Percentiles rank a stretch among this genome's conserved stretches.
phyloP scores from a whole-genome alignment of 805 yeast species.

The Cyberlindnera maclurae region DNA sequence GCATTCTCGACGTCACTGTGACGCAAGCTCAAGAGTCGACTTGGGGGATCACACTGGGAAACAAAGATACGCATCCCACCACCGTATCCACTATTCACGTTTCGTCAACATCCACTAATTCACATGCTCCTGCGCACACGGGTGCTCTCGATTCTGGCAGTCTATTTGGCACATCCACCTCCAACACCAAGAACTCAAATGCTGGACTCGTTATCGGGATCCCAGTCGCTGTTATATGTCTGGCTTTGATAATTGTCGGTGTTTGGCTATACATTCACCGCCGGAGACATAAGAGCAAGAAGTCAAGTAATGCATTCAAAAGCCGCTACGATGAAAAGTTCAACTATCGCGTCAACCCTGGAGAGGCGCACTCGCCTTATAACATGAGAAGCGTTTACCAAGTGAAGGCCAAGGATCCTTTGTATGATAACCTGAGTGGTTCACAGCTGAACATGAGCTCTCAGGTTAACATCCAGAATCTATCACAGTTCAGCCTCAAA shows the following conservation, averaged over 20 bases:
- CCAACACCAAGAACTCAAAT: conserved; percentile 3
- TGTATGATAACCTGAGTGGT: neutral
- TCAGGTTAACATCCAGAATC: neutral
- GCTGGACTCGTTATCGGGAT: conserved; percentile 22
- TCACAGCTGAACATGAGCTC: neutral
- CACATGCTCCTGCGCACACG: neutral
- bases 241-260: conserved; percentile 6
- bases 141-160: no score
- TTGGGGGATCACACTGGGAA: conserved; percentile 8
- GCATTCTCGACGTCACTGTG: conserved; percentile 9
- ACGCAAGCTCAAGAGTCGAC: neutral
- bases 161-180: no score
- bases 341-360: conserved; percentile 16
- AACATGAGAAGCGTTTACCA: conserved; percentile 12
- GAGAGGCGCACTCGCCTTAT: conserved; percentile 6
- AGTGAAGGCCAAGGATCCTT: conserved; percentile 6
- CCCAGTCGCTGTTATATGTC: conserved; percentile 20
- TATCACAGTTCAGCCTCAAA: conserved; percentile 17
- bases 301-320: conserved; percentile 7
- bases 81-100: conserved; percentile 9
- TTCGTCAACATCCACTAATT: conserved; percentile 7
- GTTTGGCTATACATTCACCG: conserved; percentile 12
- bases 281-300: conserved; percentile 5
- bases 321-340: conserved; percentile 20
- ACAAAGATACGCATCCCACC: conserved; percentile 4